These are phyloP conservation scores for Micractinium sp. DNA, from an alignment of 139 green algal genomes.

Conservation along the genomic window DNA sequence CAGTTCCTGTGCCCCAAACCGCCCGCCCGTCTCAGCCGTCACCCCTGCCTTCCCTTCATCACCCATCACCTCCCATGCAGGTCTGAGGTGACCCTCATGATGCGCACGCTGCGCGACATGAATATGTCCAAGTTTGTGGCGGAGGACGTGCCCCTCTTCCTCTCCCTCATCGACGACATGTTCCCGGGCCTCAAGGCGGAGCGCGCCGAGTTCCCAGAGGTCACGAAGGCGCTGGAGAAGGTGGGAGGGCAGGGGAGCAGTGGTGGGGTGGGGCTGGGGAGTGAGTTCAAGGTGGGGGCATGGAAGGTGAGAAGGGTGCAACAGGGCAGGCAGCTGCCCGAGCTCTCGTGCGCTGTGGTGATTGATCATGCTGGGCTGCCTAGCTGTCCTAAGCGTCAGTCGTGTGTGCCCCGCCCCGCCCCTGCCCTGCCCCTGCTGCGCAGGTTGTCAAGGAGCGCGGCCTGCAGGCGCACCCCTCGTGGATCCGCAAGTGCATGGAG, in stretches of 20 bases:
- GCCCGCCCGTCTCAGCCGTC: not conserved
- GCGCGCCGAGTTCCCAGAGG: constrained; percentile 75
- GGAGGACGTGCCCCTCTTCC: constrained; percentile 96
- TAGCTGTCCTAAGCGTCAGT: not conserved
- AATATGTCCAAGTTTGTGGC: constrained; percentile 99
- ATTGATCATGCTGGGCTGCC: not conserved
- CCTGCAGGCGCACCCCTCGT: constrained; percentile 84
- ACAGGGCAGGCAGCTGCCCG: no score
- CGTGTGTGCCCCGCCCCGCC: not conserved
- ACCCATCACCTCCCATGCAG: constrained; percentile 46
- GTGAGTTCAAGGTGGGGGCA: not conserved
- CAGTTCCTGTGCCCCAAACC: not conserved
- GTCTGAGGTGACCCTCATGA: constrained; percentile 76
- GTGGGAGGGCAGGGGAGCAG: constrained; percentile 7
- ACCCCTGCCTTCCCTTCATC: not conserved
- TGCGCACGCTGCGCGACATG: constrained; percentile 94
- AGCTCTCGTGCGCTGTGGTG: not conserved
- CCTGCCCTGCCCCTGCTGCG: not conserved
- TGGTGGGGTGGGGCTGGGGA: not conserved
- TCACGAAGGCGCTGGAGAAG: constrained; percentile 78
- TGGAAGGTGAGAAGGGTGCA: not conserved
- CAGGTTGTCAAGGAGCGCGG: constrained; percentile 59
- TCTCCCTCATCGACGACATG: constrained; percentile 94
- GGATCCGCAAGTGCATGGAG: constrained; percentile 96
- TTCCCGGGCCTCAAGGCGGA: constrained; percentile 89